These are phyloP conservation scores for Andrographis paniculata DNA, from an alignment of 305 asterid genomes.

Conservation along the genomic window DNA sequence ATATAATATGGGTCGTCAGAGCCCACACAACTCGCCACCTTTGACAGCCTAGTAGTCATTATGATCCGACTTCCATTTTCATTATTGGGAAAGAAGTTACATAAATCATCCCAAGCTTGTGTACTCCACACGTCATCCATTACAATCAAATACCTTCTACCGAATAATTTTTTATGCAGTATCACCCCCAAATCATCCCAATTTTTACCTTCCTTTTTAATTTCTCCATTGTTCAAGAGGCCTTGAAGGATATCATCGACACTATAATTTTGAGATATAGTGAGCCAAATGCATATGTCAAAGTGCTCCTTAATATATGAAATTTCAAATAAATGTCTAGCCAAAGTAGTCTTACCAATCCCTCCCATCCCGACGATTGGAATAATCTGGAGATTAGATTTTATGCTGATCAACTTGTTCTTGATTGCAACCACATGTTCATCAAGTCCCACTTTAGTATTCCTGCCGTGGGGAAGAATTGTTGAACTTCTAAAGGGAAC, in stretches of 20 bases:
- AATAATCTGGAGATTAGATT: background rate
- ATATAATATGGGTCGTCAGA: background rate
- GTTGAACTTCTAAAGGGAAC: background rate
- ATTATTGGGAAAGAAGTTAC: constrained; percentile 3
- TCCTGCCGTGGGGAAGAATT: background rate
- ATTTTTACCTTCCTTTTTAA: background rate
- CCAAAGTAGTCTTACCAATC: background rate
- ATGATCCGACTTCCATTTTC: constrained; percentile 6
- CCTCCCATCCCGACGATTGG: constrained; percentile 7
- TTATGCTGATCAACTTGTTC: background rate
- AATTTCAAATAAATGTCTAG: background rate
- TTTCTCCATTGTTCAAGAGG: background rate
- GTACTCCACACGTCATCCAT: constrained; percentile 14
- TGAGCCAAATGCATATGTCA: background rate
- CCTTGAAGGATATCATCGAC: background rate
- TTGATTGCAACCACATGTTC: background rate
- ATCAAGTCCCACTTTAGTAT: background rate
- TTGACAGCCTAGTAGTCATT: constrained; percentile 10
- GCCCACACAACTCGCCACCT: constrained; percentile 1
- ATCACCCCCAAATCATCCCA: background rate
- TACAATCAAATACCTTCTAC: constrained; percentile 10
- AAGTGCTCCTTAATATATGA: background rate
- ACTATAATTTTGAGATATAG: background rate
- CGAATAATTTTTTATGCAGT: background rate
- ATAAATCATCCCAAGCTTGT: constrained; percentile 10